Evolutionary conservation across 2,329 filamentous ascomycete genomes (phyloP).

Genomic region (Neonectria coccinea): DNA sequence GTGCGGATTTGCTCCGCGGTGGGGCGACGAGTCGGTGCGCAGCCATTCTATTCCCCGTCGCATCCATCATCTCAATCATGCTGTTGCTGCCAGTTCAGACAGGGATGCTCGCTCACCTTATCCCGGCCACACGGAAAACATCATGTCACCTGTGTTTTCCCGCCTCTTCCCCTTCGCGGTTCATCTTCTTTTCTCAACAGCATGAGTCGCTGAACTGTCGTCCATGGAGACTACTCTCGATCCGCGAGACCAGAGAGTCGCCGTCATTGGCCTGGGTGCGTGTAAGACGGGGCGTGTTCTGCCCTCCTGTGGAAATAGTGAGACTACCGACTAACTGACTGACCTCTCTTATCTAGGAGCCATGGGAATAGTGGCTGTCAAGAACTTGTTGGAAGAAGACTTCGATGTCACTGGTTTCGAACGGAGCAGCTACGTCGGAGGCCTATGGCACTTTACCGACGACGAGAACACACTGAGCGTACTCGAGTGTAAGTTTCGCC

Average conservation of each 20-base stretch:
- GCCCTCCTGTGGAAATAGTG: not conserved
- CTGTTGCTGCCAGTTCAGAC: not conserved
- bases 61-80: constrained; percentile 9
- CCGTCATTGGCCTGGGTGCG: constrained; percentile 34
- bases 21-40: not conserved
- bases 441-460: constrained; percentile 56
- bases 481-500: constrained; percentile 47
- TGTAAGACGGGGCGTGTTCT: not conserved
- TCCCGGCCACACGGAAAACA: not conserved
- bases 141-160: constrained; percentile 15
- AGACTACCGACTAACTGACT: not conserved
- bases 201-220: constrained; percentile 1
- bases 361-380: constrained; percentile 55
- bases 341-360: constrained; percentile 44
- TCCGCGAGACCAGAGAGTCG: constrained; percentile 31
- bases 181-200: not conserved
- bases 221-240: constrained; percentile 18
- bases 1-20: constrained; percentile 22
- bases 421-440: constrained; percentile 54
- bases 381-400: constrained; percentile 58
- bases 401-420: constrained; percentile 60
- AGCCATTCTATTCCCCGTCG: not conserved
- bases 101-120: constrained; percentile 7
- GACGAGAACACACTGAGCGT: constrained; percentile 51
- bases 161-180: not conserved